Percentiles rank a stretch among this genome's conserved stretches.
Evolutionary conservation across 371 early-diverging fungal genomes (phyloP).

Genomic region (Aphelidium insulamus): DNA sequence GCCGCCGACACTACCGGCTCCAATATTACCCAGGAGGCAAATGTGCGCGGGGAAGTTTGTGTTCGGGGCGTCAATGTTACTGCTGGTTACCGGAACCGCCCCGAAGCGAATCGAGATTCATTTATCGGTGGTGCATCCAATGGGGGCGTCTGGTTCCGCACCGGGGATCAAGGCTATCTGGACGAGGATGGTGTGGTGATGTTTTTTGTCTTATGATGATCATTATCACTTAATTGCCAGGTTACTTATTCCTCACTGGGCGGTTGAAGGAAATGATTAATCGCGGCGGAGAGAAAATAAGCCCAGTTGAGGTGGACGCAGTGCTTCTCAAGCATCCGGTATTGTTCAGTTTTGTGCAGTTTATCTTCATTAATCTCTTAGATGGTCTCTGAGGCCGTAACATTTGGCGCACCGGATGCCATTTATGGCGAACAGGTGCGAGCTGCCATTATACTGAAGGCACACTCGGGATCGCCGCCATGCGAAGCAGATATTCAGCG

Average conservation of each 20-base stretch:
- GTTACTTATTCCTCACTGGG: conserved; percentile 47
- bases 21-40: conserved; percentile 11
- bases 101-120: conserved; percentile 40
- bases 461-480: conserved; percentile 4
- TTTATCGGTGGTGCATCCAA: conserved; percentile 21
- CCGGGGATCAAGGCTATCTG: conserved; percentile 55
- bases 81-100: conserved; percentile 53
- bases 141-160: conserved; percentile 40
- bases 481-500: conserved; percentile 18
- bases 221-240: too few species aligned
- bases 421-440: conserved; percentile 65
- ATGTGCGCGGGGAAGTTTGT: conserved; percentile 47
- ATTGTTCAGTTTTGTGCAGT: too few species aligned
- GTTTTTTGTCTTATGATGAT: background rate
- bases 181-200: conserved; percentile 31
- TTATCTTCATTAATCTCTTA: too few species aligned
- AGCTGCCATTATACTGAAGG: conserved; percentile 43
- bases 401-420: conserved; percentile 45
- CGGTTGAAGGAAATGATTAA: conserved; percentile 61
- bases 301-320: conserved; percentile 59
- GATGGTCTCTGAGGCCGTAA: conserved; percentile 53
- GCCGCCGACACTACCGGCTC: conserved; percentile 37
- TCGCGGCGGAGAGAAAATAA: conserved; percentile 60
- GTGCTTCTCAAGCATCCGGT: conserved; percentile 38
- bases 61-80: conserved; percentile 57